Percentiles rank a stretch among this genome's conserved stretches.
Conservation (phyloP, 2,329 filamentous ascomycete species). For the Ascochyta fabae region DNA sequence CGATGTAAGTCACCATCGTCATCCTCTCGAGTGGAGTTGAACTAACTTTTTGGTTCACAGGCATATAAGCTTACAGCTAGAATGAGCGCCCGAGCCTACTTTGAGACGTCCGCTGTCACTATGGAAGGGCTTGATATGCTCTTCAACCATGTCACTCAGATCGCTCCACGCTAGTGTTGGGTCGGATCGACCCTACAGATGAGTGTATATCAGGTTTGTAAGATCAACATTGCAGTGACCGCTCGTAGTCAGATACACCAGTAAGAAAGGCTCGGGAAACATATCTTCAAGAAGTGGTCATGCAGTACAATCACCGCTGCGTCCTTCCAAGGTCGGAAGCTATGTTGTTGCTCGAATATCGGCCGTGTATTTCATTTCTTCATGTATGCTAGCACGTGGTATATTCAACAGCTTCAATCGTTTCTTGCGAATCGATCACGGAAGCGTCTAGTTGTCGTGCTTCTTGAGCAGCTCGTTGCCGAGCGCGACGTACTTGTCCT, state of each 20-base stretch:
- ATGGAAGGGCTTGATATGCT: constrained; percentile 18
- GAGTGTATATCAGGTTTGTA: too few relatives aligned
- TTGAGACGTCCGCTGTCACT: constrained; percentile 22
- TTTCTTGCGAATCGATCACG: background rate
- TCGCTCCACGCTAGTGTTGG: background rate
- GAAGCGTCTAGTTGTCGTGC: constrained; percentile 62
- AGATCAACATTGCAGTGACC: too few relatives aligned
- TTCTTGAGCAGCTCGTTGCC: constrained; percentile 74
- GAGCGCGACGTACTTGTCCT: constrained; percentile 76
- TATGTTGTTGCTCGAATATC: background rate
- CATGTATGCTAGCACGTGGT: constrained; percentile 9
- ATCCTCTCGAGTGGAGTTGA: background rate
- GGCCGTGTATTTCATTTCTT: constrained; percentile 17
- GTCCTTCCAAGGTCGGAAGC: too few relatives aligned
- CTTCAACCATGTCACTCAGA: constrained; percentile 20
- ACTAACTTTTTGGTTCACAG: constrained; percentile 1
- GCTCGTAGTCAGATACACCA: too few relatives aligned
- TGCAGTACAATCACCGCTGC: too few relatives aligned
- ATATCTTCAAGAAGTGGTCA: too few relatives aligned
- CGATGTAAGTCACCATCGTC: background rate
- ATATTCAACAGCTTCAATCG: background rate
- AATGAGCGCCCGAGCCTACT: constrained; percentile 24
- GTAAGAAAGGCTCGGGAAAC: too few relatives aligned
- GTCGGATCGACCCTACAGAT: too few relatives aligned
- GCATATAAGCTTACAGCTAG: constrained; percentile 20